These are phyloP conservation scores for Phytophthora foliorum DNA, from an alignment of 352 stramenopile species.

Conservation along the genomic window DNA sequence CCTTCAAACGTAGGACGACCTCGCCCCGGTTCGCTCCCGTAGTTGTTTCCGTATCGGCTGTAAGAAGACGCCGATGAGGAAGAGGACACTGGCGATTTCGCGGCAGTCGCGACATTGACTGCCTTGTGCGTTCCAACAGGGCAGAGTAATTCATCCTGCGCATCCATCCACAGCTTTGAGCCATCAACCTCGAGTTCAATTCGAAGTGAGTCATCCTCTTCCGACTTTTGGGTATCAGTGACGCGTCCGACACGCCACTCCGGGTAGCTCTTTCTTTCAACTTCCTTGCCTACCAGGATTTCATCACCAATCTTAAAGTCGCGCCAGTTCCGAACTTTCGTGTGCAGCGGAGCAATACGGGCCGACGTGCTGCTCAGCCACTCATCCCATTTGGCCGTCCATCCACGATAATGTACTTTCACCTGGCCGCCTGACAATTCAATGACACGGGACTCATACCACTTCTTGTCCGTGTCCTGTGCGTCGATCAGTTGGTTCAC, in stretches of 20 bases:
- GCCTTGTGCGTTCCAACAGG: constrained; percentile 66
- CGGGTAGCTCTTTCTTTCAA: constrained; percentile 51
- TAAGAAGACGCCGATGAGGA: constrained; percentile 35
- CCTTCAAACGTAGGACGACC: constrained; percentile 65
- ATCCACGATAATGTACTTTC: constrained; percentile 97
- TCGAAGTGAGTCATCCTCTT: constrained; percentile 35
- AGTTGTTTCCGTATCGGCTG: constrained; percentile 50
- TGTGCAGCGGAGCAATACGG: constrained; percentile 93
- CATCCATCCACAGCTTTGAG: constrained; percentile 58
- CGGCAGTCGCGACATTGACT: constrained; percentile 42
- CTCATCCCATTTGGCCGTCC: constrained; percentile 98
- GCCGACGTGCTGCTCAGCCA: constrained; percentile 92
- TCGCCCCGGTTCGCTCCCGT: constrained; percentile 54
- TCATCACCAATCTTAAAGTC: constrained; percentile 64
- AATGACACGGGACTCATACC: constrained; percentile 80
- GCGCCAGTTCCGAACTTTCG: constrained; percentile 79
- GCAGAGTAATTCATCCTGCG: constrained; percentile 75
- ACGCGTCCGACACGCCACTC: constrained; percentile 73
- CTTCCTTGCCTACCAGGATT: constrained; percentile 56
- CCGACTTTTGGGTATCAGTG: constrained; percentile 33
- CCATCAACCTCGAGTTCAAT: constrained; percentile 63
- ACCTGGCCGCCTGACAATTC: constrained; percentile 58
- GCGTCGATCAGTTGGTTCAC: constrained; percentile 75
- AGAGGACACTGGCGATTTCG: constrained; percentile 22
- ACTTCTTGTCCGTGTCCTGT: constrained; percentile 81